These are phyloP conservation scores for Fusarium compactum DNA, from an alignment of 2,329 filamentous ascomycete species.

Conservation along the genomic window DNA sequence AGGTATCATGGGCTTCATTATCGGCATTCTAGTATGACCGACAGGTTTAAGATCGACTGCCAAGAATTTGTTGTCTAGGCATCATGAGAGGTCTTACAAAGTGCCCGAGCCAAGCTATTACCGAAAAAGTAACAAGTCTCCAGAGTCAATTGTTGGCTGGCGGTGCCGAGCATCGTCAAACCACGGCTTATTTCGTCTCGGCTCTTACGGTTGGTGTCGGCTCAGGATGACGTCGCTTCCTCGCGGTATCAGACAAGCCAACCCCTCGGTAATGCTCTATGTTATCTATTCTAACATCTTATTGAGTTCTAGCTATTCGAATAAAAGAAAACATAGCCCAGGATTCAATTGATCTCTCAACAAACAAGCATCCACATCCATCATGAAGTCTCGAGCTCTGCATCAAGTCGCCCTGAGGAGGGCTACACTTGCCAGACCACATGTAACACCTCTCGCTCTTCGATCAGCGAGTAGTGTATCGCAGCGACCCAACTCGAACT, in stretches of 20 bases:
- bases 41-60: neutral
- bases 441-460: conserved; percentile 39
- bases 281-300: conserved; percentile 19
- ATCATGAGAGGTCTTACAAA: neutral
- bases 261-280: conserved; percentile 42
- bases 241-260: conserved; percentile 34
- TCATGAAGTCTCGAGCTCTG: conserved; percentile 53
- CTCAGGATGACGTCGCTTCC: conserved; percentile 50
- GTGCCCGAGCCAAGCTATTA: neutral
- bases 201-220: conserved; percentile 50
- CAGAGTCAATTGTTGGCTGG: conserved; percentile 17
- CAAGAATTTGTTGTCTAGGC: neutral
- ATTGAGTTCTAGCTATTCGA: conserved; percentile 10
- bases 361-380: conserved; percentile 14
- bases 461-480: conserved; percentile 64
- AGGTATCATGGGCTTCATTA: conserved; percentile 5
- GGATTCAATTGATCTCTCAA: conserved; percentile 4
- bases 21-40: neutral
- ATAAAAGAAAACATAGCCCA: conserved; percentile 21
- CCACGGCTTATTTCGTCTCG: conserved; percentile 47
- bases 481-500: conserved; percentile 66
- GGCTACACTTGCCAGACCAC: conserved; percentile 41
- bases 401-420: conserved; percentile 48
- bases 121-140: neutral
- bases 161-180: conserved; percentile 43